Base-by-base conservation (phyloP, 176 grass and related monocot genomes). In the Aechmea fasciata region DNA sequence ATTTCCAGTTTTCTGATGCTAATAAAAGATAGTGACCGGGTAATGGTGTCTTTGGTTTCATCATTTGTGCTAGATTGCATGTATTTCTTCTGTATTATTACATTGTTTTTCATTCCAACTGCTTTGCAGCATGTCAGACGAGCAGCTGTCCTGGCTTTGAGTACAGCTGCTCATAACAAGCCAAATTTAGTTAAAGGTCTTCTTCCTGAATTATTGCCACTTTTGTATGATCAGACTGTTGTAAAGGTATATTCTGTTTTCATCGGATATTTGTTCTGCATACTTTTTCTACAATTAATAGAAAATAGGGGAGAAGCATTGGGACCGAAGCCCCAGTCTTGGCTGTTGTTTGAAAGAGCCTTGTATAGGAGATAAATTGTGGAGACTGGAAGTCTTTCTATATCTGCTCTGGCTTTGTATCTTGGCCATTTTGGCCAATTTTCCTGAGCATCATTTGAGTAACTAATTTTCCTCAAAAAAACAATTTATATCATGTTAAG, bases 141-240 rank as follows among this genome's bases (percentile, higher is more conserved):
- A 77, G 91, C 91, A 54, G 87, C 91, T 66, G 87, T 96, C 63
- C 69, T 96, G 61, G 91, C 91, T 50, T 67, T 96, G 63, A 96
- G 84, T 76, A 96, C 91, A 54, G 87, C 91, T 78, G 91, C 91
- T 11, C 91, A 96, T 78, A 96, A 96, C 75, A 96, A 96, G 71
- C 91, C 91, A 63, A 96, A 86, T 79, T 66, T 96, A 81, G 85
- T 96, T 67, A 96, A 90, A 79, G 84, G 81, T 63, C 84, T 96
- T 80, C 91, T 96, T 73, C 87, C 82, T 24, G 87, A 96, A 70
- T 71, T 96, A 69, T 77, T 96, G 57, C 91, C 91, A 68, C 87
- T 96, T 84, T 48, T 96, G 1, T 96, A 96, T 66, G 87, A 96
- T 71, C 91, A 96, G 69, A 96, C 91, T 69, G 87, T 90, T 78